Base-by-base conservation (phyloP, 2,329 filamentous ascomycete species). In the Penicillium hesseltinei region DNA sequence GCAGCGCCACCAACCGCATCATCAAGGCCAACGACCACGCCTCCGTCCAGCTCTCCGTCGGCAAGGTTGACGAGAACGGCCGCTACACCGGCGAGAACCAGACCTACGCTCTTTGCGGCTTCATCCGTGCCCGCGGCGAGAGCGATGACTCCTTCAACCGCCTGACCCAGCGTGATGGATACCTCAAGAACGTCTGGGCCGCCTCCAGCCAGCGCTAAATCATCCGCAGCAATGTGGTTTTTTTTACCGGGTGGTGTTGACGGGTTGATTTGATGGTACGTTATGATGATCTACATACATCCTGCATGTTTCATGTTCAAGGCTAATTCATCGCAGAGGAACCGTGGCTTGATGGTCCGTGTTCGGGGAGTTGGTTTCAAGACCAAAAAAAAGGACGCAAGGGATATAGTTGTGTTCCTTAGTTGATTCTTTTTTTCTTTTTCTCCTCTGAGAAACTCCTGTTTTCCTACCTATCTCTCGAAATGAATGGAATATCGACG, bases 11-110 rank as follows among this genome's bases (percentile, higher is more conserved):
- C 81, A 95, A 96, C 91, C 91, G 94, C 83, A 97, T 97, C 86
- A 97, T 99, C 88, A 97, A 97, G 86, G 92, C 94, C 85, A 97
- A 97, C 85, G 94, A 99, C 84, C 94, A 99, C 87, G 93, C 91
- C 74, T 96, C 91, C 65, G 94, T 97, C 73, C 94, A 99, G 83
- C 91, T 99, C 81, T 91, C 89, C 73, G 84, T 99, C 78, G 93
- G 89, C 81, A 97, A 97, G 85, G 94, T 99, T 73, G 93, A 97
- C 81, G 94, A 99, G 88, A 95, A 92, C 84, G 94, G 94, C 79
- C 91, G 92, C 74, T 92, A 92, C 82, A 91, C 91, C 71, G 92
- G 93, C 81, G 94, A 97, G 84, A 96, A 92, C 88, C 90, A 97
- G 82, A 88, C 91, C 77, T 99, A 96, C 79, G 93, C 94, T 72